Percentiles rank a stretch among this genome's conserved stretches.
Evolutionary conservation across 208 protist species (phyloP).

Genomic region (Acanthamoeba triangularis): DNA sequence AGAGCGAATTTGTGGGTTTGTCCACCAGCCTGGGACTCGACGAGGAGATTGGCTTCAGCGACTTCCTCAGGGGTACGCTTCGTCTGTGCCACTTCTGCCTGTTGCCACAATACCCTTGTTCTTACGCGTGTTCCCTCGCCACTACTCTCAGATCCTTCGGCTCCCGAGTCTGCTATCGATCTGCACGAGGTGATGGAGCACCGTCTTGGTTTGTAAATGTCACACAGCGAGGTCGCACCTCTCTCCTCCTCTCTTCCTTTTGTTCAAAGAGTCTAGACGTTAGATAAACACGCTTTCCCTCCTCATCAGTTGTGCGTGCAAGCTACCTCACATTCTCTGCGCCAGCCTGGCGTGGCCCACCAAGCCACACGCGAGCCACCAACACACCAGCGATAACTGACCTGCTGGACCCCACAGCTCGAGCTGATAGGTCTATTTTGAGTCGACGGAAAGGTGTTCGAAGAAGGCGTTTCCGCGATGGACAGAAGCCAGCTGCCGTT

Average conservation of each 20-base stretch:
- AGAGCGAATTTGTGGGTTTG: conserved; percentile 33
- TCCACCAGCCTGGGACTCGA: background rate
- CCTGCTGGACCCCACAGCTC: too few relatives aligned
- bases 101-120: background rate
- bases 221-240: background rate
- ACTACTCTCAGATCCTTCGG: background rate
- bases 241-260: background rate
- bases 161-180: conserved; percentile 8
- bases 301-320: background rate
- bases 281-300: background rate
- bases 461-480: too few relatives aligned
- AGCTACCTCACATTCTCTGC: too few relatives aligned
- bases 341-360: too few relatives aligned
- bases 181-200: conserved; percentile 51
- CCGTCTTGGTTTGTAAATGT: conserved; percentile 59
- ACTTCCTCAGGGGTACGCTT: conserved; percentile 13
- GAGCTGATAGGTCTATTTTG: too few relatives aligned
- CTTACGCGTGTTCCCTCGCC: background rate
- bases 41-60: conserved; percentile 10
- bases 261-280: background rate
- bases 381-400: too few relatives aligned
- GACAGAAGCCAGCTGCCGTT: too few relatives aligned
- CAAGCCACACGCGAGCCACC: too few relatives aligned
- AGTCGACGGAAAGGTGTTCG: too few relatives aligned
- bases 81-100: background rate